Evolutionary conservation across 305 asterid species (phyloP), one percentile per base, ranked within the genome.

Genomic region (Striga hermonthica): DNA sequence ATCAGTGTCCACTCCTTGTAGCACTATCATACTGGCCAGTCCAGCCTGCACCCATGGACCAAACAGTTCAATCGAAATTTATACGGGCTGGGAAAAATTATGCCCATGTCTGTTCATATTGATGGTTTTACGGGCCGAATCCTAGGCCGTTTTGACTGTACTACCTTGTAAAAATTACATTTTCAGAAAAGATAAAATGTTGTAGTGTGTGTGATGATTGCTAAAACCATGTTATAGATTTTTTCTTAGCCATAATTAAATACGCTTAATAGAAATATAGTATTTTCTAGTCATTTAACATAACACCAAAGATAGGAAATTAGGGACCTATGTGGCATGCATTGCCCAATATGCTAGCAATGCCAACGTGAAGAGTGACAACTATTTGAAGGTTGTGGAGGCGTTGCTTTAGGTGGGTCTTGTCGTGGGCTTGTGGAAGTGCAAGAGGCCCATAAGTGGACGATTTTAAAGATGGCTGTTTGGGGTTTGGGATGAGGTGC

Each of bases 381-480:
- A 34, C 22, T 43, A 38, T 31, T 54, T 54, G 39, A 16, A 40
- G 70, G 62, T 39, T n/a, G 60, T 39, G 57, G 64, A 54, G 66
- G 72, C 55, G 38, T 34, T 52, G 39, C 57, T 60, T 22, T 69
- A 54, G 38, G 38, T 54, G 38, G 59, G 59, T 54, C 34, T 15
- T 50, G 11, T 50, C n/a, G 57, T 15, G 57, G 13, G 34, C 57
- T 50, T 50, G 57, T 50, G 35, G 6, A 15, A 53, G 58, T 22
- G 58, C 12, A 7, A 1, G 7, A 39, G 44, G 1, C 44, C 35
- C 48, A n/a, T 13, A 9, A 38, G 9, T 12, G 56, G 56, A 49
- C 7, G 56, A 8, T 6, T 4, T 13, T 49, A 28, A 49, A 13
- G 15, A 49, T 39, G 44, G 44, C 3, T 4, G 9, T 39, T 39